phyloP scores from a whole-genome alignment of 1,284 basidiomycete species.

The Athelia psychrophila region DNA sequence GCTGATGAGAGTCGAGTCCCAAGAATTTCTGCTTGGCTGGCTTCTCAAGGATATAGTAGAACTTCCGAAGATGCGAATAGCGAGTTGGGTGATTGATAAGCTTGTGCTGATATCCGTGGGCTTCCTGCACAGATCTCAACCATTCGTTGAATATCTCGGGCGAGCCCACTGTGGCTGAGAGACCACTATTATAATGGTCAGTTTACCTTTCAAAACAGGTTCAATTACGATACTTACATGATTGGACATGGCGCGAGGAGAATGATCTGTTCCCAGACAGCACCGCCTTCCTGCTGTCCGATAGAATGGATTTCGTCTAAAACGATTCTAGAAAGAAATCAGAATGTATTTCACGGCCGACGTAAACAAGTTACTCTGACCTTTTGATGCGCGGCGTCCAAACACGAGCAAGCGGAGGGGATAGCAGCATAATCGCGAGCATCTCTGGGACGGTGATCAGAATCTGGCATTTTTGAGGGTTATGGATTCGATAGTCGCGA shows the following conservation, averaged over 20 bases:
- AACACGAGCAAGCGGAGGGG: slow-evolving; percentile 52
- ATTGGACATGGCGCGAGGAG: slow-evolving; percentile 65
- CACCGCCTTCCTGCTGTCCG: slow-evolving; percentile 63
- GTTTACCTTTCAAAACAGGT: neutral
- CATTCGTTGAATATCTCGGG: slow-evolving; percentile 64
- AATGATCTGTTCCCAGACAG: slow-evolving; percentile 70
- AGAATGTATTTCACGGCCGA: no score
- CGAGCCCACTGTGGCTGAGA: slow-evolving; percentile 68
- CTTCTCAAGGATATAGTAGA: slow-evolving; percentile 42
- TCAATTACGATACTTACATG: slow-evolving; percentile 41
- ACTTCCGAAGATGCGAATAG: slow-evolving; percentile 72
- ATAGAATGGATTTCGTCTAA: slow-evolving; percentile 74
- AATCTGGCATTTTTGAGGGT: slow-evolving; percentile 67
- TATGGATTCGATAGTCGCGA: slow-evolving; percentile 60
- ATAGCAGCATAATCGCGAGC: slow-evolving; percentile 64
- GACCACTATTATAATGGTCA: slow-evolving; percentile 37
- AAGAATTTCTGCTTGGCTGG: slow-evolving; percentile 24
- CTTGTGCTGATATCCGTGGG: slow-evolving; percentile 53
- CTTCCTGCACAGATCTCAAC: slow-evolving; percentile 57
- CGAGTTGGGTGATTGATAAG: slow-evolving; percentile 63
- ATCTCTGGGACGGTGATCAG: slow-evolving; percentile 72
- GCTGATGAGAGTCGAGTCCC: slow-evolving; percentile 34
- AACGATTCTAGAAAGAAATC: slow-evolving; percentile 47
- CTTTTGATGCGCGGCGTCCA: slow-evolving; percentile 65
- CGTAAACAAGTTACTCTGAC: slow-evolving; percentile 24